Percentiles rank a stretch among this genome's conserved stretches.
phyloP scores from a whole-genome alignment of 2,329 filamentous ascomycete species.

The Fusarium humuli region DNA sequence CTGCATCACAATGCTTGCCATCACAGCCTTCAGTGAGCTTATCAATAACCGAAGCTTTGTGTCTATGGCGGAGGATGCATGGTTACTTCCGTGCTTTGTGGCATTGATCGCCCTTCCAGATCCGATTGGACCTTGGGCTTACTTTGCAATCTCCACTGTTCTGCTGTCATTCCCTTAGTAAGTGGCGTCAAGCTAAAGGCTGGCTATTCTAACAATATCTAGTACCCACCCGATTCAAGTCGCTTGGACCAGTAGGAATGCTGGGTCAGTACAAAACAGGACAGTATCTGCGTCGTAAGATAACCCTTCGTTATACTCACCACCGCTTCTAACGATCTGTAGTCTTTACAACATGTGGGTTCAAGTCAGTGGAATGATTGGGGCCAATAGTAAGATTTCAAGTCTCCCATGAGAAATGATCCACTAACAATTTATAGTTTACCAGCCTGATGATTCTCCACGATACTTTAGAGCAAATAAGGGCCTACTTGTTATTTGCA shows the following conservation, averaged over 20 bases:
- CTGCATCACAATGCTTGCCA: constrained; percentile 56
- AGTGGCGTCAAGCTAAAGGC: neutral
- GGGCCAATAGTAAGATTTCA: constrained; percentile 50
- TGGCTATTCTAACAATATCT: neutral
- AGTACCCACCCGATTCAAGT: neutral
- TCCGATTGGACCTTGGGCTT: neutral
- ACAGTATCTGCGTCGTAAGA: constrained; percentile 60
- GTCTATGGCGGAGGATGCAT: constrained; percentile 60
- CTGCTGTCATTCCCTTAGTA: neutral
- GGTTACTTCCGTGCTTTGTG: constrained; percentile 65
- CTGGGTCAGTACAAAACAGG: constrained; percentile 56
- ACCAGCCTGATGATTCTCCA: constrained; percentile 51
- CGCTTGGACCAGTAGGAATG: neutral
- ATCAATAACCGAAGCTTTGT: constrained; percentile 62
- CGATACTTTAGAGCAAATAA: constrained; percentile 55
- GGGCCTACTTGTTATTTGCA: constrained; percentile 4
- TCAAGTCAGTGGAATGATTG: constrained; percentile 55
- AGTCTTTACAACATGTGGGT: constrained; percentile 66
- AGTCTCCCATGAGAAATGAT: accelerated
- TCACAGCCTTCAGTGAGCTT: constrained; percentile 60
- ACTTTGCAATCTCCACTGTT: neutral
- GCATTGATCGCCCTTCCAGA: constrained; percentile 57
- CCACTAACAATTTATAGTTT: constrained; percentile 42
- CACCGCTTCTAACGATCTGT: constrained; percentile 36
- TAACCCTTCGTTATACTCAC: too few species aligned